phyloP scores from a whole-genome alignment of 106 monocot species.

The Platanthera guangdongensis region DNA sequence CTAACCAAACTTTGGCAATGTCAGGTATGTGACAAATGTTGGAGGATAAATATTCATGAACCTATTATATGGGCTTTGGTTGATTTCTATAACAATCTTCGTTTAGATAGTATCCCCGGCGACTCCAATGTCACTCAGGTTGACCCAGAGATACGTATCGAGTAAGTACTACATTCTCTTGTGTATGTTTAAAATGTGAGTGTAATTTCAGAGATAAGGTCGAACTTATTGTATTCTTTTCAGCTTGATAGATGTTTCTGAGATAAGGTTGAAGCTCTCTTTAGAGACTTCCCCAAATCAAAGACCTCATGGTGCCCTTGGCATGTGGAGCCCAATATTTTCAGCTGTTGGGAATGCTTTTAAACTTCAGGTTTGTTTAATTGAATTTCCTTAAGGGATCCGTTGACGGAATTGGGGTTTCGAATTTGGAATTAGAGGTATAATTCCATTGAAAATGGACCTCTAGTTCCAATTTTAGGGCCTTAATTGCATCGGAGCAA shows the following conservation, averaged over 20 bases:
- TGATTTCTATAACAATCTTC: conserved; percentile 74
- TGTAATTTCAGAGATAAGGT: too few relatives aligned
- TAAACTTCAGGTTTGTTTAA: conserved; percentile 73
- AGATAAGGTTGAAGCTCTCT: conserved; percentile 84
- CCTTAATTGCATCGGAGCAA: too few relatives aligned
- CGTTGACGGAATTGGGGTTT: too few relatives aligned
- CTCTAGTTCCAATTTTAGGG: too few relatives aligned
- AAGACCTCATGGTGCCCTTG: conserved; percentile 89
- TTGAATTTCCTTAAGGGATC: neutral
- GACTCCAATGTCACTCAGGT: conserved; percentile 55
- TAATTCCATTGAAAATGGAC: too few relatives aligned
- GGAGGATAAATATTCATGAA: conserved; percentile 92
- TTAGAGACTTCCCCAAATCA: conserved; percentile 86
- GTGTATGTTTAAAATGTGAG: neutral
- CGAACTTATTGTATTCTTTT: conserved; percentile 16
- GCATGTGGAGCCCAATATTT: conserved; percentile 89
- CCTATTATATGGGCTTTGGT: conserved; percentile 94
- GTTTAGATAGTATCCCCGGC: conserved; percentile 45
- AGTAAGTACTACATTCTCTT: conserved; percentile 40
- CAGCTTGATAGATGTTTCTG: conserved; percentile 95
- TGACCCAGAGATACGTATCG: conserved; percentile 92
- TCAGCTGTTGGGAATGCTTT: conserved; percentile 96
- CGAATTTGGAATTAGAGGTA: too few relatives aligned
- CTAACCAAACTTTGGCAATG: neutral
- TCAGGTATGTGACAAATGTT: conserved; percentile 76